Percentiles rank a stretch among this genome's conserved stretches.
Conservation (phyloP, 306 rosid genomes). For the Betula pendula region DNA sequence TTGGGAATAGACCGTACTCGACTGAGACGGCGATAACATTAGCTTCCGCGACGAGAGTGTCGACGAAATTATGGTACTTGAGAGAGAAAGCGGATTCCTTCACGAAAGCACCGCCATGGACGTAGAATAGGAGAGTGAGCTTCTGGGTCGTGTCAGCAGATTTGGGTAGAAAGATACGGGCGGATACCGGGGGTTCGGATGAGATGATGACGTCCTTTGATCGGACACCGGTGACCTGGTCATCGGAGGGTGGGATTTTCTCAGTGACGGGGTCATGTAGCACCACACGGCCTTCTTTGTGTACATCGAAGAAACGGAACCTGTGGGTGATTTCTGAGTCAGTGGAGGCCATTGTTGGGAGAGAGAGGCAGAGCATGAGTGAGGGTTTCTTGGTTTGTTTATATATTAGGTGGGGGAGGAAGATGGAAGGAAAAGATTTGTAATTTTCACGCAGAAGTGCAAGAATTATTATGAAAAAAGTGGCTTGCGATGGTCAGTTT, state of each 20-base stretch:
- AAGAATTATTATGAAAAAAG: too few species aligned
- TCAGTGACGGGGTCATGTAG: neutral
- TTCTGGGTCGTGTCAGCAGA: neutral
- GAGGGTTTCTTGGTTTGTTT: too few species aligned
- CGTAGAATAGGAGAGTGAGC: neutral
- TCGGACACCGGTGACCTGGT: neutral
- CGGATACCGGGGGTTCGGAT: neutral
- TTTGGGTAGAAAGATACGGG: neutral
- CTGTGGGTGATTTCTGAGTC: neutral
- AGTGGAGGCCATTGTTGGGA: neutral
- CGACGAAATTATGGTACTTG: neutral
- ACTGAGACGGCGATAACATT: neutral
- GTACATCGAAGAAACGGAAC: neutral
- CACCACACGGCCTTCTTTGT: conserved; percentile 11
- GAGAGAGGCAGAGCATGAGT: too few species aligned
- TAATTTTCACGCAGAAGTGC: too few species aligned
- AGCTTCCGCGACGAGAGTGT: neutral
- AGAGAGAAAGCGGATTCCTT: neutral
- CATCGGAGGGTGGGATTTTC: conserved; percentile 7
- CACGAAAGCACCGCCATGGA: conserved; percentile 2
- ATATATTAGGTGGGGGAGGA: too few species aligned
- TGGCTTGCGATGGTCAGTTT: too few species aligned
- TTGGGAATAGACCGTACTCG: neutral
- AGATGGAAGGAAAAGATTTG: too few species aligned
- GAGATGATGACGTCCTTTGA: conserved; percentile 10